These are phyloP conservation scores for Epichloe aotearoae DNA, from an alignment of 2,329 filamentous ascomycete genomes.

Conservation along the genomic window DNA sequence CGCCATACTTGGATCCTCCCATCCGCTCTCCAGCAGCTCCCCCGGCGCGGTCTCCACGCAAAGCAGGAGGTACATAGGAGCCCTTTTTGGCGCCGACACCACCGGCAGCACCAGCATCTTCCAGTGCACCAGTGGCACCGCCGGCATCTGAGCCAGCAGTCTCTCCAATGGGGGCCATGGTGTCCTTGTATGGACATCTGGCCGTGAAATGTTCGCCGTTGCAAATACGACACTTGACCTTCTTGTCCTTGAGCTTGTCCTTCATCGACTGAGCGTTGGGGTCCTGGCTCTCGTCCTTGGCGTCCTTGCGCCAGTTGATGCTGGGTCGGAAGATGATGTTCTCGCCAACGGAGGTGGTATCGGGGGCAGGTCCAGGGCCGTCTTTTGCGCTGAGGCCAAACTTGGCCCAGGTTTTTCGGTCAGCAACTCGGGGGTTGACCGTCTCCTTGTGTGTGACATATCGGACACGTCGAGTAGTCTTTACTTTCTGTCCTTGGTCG, in stretches of 20 bases:
- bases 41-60: constrained; percentile 53
- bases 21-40: constrained; percentile 66
- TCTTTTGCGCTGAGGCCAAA: constrained; percentile 87
- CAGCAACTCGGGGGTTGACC: constrained; percentile 96
- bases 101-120: constrained; percentile 30
- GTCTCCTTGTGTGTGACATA: constrained; percentile 82
- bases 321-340: constrained; percentile 95
- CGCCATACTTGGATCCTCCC: constrained; percentile 66
- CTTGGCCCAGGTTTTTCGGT: constrained; percentile 86
- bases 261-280: constrained; percentile 62
- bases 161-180: constrained; percentile 79
- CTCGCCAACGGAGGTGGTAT: constrained; percentile 89
- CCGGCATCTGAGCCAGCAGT: constrained; percentile 32
- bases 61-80: constrained; percentile 87
- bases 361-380: constrained; percentile 63
- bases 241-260: constrained; percentile 90
- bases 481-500: constrained; percentile 90
- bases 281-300: constrained; percentile 66
- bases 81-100: constrained; percentile 53
- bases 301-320: constrained; percentile 85
- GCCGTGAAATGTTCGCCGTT: constrained; percentile 98
- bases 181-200: constrained; percentile 98
- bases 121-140: constrained; percentile 39
- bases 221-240: constrained; percentile 99
- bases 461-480: constrained; percentile 91